Conservation (phyloP, 1,284 basidiomycete genomes). For the Caloboletus firmus region DNA sequence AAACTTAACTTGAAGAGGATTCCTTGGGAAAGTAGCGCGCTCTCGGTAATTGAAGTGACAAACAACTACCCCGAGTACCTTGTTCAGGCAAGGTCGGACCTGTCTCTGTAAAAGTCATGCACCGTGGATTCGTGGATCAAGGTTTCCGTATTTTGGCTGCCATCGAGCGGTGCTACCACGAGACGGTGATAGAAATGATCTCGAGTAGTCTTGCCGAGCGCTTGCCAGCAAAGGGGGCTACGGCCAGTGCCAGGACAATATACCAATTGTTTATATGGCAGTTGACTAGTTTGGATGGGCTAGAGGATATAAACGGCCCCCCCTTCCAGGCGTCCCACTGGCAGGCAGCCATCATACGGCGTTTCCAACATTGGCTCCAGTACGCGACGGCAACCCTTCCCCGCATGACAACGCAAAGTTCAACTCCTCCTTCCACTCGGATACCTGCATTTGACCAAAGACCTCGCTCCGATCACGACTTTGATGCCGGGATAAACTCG, state of each 20-base stretch:
- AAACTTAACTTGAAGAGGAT: neutral
- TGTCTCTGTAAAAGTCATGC: neutral
- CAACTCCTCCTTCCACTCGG: conserved; percentile 5
- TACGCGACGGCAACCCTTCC: conserved; percentile 36
- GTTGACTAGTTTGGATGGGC: conserved; percentile 7
- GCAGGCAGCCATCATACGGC: neutral
- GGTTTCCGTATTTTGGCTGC: conserved; percentile 1
- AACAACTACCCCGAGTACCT: neutral
- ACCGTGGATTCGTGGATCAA: neutral
- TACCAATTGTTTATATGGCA: conserved; percentile 1
- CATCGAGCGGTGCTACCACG: neutral
- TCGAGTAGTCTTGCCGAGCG: neutral
- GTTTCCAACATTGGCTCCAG: neutral
- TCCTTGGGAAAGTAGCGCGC: neutral
- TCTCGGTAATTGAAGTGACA: neutral
- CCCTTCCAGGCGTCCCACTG: neutral
- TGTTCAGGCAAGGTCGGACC: conserved; percentile 20
- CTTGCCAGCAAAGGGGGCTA: neutral
- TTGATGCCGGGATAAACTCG: conserved; percentile 74
- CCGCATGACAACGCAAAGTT: conserved; percentile 20
- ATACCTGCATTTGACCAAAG: conserved; percentile 11
- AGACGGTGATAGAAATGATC: neutral
- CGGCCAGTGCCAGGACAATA: no score
- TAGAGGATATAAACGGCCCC: conserved; percentile 2
- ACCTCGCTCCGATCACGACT: conserved; percentile 44